These are phyloP conservation scores for Thielaviopsis euricoi DNA, from an alignment of 2,329 filamentous ascomycete genomes.

Conservation along the genomic window DNA sequence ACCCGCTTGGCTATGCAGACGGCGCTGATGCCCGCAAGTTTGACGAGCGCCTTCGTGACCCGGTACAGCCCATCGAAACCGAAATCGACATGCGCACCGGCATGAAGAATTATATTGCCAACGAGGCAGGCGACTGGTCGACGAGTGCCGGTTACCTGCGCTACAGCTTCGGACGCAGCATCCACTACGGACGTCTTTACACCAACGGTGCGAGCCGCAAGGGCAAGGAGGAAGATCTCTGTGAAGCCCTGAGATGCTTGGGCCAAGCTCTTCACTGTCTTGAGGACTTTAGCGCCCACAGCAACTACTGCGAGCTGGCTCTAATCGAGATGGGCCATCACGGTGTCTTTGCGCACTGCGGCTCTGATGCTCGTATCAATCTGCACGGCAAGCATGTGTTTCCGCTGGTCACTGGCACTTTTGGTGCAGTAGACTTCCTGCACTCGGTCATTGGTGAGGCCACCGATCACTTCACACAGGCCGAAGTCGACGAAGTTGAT, in stretches of 20 bases:
- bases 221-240: constrained; percentile 62
- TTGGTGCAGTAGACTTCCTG: constrained; percentile 70
- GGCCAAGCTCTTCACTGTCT: constrained; percentile 63
- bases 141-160: constrained; percentile 77
- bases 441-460: constrained; percentile 62
- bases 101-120: constrained; percentile 99
- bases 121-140: constrained; percentile 73
- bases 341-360: constrained; percentile 59
- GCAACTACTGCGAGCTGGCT: constrained; percentile 67
- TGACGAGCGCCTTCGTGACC: constrained; percentile 66
- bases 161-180: constrained; percentile 55
- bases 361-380: constrained; percentile 47
- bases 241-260: constrained; percentile 59
- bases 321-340: constrained; percentile 54
- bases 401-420: constrained; percentile 58
- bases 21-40: constrained; percentile 57
- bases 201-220: constrained; percentile 39
- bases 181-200: constrained; percentile 64
- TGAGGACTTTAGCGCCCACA: constrained; percentile 67
- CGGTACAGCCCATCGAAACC: constrained; percentile 54
- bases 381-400: constrained; percentile 45
- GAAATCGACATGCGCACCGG: constrained; percentile 61
- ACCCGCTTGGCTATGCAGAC: constrained; percentile 73
- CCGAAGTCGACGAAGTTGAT: constrained; percentile 69
- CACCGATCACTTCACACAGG: constrained; percentile 70